Evolutionary conservation across 2,329 filamentous ascomycete genomes (phyloP), one percentile per base, ranked within the genome.

Genomic region (Alternaria sp.): DNA sequence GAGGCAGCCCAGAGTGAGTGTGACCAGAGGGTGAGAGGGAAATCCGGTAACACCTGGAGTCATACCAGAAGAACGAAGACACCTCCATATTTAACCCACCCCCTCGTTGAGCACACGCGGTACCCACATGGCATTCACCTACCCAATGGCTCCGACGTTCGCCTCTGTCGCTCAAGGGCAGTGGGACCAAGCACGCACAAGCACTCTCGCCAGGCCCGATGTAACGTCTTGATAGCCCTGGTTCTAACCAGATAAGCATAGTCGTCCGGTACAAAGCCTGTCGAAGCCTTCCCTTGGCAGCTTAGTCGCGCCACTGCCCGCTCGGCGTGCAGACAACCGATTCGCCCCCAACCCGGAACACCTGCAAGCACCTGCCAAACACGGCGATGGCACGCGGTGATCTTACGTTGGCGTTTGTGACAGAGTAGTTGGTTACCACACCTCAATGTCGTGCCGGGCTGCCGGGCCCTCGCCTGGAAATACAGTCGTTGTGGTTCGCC

Each of bases 181-280:
- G 58, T 60, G 64, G 61, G 51, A 62, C 65, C 68, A 72, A 75
- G 64, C 65, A 71, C 53, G 55, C 59, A 68, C 68, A 73, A 74
- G 71, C 71, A 71, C 63, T 61, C 57, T 60, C 47, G 65, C 68
- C 51, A 69, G 45, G 64, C 43, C 66, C 73, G 71, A 76, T 76
- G 73, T 75, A 75, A 76, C 74, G 66, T 74, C 64, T 72, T 73
- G 70, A 72, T 73, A 69, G 63, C 30, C 55, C 49, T 33, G 30
- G 9, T 44, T 14, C 56, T 67, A 71, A 55, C 68, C 64, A 18
- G 5, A 68, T 64, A 3, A 15, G 55, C 20, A 26, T 55, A 57
- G 49, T 65, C 26, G 20, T 65, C 68, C 71, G 70, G 55, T 25
- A 49, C 67, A 63, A 73, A 72, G 71, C 68, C 59, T 64, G 59